Conservation (phyloP, 257 asterid genomes). For the Solanum etuberosum region DNA sequence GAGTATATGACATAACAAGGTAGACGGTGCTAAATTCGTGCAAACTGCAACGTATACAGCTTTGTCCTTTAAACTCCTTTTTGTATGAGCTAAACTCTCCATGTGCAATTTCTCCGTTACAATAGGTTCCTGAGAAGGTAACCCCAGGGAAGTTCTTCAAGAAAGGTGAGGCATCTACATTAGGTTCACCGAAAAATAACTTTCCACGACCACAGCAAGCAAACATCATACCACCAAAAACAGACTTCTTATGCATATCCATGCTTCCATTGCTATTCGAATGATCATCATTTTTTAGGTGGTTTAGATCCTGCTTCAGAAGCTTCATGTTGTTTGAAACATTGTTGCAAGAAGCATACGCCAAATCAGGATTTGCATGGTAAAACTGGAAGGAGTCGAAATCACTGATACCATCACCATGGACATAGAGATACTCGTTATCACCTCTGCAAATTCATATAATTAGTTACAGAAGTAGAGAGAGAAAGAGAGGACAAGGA, state of each 20-base stretch:
- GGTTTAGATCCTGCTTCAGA: slow-evolving; percentile 23
- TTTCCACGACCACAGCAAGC: slow-evolving; percentile 64
- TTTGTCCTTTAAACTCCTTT: slow-evolving; percentile 25
- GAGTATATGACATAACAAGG: slow-evolving; percentile 54
- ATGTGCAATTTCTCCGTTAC: slow-evolving; percentile 58
- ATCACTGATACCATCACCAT: slow-evolving; percentile 47
- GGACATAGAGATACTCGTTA: slow-evolving; percentile 57
- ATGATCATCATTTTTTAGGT: neutral
- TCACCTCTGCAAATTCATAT: slow-evolving; percentile 40
- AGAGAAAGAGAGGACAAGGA: neutral
- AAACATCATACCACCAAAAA: slow-evolving; percentile 64
- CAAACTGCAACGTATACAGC: slow-evolving; percentile 20
- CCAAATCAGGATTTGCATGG: slow-evolving; percentile 41
- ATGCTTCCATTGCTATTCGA: neutral
- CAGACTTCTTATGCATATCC: slow-evolving; percentile 15
- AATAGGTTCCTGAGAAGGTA: slow-evolving; percentile 54
- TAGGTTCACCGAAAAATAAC: slow-evolving; percentile 36
- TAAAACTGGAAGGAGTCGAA: slow-evolving; percentile 57
- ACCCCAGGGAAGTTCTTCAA: slow-evolving; percentile 63
- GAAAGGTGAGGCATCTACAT: slow-evolving; percentile 45
- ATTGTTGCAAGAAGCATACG: slow-evolving; percentile 25
- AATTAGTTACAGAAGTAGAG: neutral
- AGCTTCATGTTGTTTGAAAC: slow-evolving; percentile 30
- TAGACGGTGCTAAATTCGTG: slow-evolving; percentile 55
- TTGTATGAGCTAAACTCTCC: slow-evolving; percentile 26